phyloP scores from a whole-genome alignment of 2,329 filamentous ascomycete species.

The Ophioceras dolichostomum region DNA sequence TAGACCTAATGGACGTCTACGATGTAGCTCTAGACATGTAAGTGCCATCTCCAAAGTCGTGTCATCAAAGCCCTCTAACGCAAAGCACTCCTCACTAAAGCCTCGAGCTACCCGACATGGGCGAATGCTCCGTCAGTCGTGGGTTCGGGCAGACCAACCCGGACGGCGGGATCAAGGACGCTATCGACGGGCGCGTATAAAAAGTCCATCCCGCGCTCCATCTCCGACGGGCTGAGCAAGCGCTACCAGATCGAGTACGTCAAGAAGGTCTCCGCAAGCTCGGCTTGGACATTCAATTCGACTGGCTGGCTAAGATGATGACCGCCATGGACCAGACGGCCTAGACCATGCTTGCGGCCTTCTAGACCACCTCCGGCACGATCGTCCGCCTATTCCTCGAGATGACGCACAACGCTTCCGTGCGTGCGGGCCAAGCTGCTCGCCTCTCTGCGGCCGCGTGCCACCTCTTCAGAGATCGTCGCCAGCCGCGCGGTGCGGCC shows the following conservation, averaged over 20 bases:
- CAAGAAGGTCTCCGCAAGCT: slow-evolving; percentile 7
- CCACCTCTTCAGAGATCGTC: background rate
- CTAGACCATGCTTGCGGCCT: slow-evolving; percentile 13
- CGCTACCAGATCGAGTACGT: slow-evolving; percentile 8
- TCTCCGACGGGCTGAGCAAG: slow-evolving; percentile 9
- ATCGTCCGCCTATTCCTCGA: slow-evolving; percentile 14
- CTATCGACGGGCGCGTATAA: slow-evolving; percentile 9
- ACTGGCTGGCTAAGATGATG: slow-evolving; percentile 10
- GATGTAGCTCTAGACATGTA: slow-evolving; percentile 14
- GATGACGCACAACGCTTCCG: slow-evolving; percentile 10
- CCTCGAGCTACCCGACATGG: too few species aligned
- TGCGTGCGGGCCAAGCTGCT: slow-evolving; percentile 9
- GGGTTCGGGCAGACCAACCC: slow-evolving; percentile 15
- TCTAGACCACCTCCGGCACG: slow-evolving; percentile 14
- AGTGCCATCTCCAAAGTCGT: background rate
- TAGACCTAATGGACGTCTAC: slow-evolving; percentile 14
- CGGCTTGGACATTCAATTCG: slow-evolving; percentile 9
- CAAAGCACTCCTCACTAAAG: too few species aligned
- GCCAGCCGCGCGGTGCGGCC: background rate
- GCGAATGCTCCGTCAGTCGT: slow-evolving; percentile 14
- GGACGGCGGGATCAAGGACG: slow-evolving; percentile 5
- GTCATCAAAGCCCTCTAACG: too few species aligned
- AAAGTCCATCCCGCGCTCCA: slow-evolving; percentile 9
- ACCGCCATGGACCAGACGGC: slow-evolving; percentile 6
- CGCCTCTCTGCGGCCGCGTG: background rate